A percentile compares a stretch with the other conserved stretches of the same genome.
phyloP scores from a whole-genome alignment of 176 grass and related monocot species.

The Oryza brachyantha region DNA sequence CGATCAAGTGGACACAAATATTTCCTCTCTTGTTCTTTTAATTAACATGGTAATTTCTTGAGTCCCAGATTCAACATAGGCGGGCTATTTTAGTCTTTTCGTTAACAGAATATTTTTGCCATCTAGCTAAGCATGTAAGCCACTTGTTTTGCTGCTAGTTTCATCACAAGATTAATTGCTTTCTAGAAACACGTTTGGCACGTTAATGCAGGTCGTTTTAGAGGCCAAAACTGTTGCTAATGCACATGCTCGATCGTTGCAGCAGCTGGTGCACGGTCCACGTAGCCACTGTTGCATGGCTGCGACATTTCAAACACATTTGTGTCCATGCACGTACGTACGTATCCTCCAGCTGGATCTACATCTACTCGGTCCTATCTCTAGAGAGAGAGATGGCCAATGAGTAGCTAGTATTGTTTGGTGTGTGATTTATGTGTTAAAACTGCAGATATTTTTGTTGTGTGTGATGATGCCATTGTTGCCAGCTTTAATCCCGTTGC shows the following conservation, averaged over 20 bases:
- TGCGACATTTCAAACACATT: neutral
- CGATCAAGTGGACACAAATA: no score
- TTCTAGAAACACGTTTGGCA: neutral
- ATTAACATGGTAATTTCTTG: no score
- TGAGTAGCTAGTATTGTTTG: neutral
- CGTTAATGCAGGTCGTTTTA: neutral
- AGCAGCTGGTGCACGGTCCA: neutral
- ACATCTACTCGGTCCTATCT: neutral
- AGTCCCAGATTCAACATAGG: no score
- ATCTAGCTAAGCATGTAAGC: neutral
- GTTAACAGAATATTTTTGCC: neutral
- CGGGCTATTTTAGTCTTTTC: no score
- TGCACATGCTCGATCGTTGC: no score
- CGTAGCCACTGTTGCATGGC: neutral
- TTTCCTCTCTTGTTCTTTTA: no score
- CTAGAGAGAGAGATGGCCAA: neutral
- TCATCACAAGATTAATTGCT: no score
- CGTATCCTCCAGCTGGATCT: neutral
- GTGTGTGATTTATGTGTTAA: neutral
- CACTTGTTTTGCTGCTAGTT: neutral
- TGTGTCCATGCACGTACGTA: neutral
- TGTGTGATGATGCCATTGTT: neutral
- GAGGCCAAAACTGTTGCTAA: neutral
- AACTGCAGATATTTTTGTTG: neutral
- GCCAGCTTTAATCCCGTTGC: neutral